Base-by-base conservation (phyloP, 192 early-diverging fungal species). In the Backusella sp. region DNA sequence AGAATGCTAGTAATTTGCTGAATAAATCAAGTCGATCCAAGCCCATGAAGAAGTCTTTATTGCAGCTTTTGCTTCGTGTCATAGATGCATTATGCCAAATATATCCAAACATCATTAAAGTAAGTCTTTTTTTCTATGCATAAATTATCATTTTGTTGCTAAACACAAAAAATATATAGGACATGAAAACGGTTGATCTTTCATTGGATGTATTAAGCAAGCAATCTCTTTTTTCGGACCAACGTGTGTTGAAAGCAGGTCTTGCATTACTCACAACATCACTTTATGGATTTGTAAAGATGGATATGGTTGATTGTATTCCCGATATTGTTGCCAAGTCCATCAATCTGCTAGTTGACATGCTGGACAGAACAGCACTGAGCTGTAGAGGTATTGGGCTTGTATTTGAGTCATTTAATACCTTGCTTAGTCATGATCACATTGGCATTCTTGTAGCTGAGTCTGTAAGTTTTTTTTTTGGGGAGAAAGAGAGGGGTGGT, bases 391-490 rank as follows among this genome's bases (percentile, higher is more conserved):
- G 68, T 19, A 34, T 85, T 1, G 59, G 69, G 32, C 56, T 77
- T 46, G 52, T 80, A 35, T 67, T 83, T 12, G 67, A 74, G 39
- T 70, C 79, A 5, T 70, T 85, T 66, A 52, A 82, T 73, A 36
- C 66, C 17, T 68, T 82, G 11, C 52, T 82, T 32, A 59, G 35
- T 6, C 68, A 73, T 66, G 49, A 74, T 7, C 26, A 72, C 11
- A 59, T 82, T 28, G 46, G 66, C 23, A 28, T 21, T 15, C 59
- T 68, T 23, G 32, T 79, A 6, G 35, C 66, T 28, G 69, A 76
- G 36, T 46, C n/a, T 71, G 81, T 79, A 76, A 42, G 66, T 37
- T 30, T 26, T 62, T 28, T 39, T 39, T 39, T 39, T 0, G 7
- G 37, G 37, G 37, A 39, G 37, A 39, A 39, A 39, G 37, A 39